phyloP scores from a whole-genome alignment of 768 basidiomycete species.

The Lactarius psammicola region DNA sequence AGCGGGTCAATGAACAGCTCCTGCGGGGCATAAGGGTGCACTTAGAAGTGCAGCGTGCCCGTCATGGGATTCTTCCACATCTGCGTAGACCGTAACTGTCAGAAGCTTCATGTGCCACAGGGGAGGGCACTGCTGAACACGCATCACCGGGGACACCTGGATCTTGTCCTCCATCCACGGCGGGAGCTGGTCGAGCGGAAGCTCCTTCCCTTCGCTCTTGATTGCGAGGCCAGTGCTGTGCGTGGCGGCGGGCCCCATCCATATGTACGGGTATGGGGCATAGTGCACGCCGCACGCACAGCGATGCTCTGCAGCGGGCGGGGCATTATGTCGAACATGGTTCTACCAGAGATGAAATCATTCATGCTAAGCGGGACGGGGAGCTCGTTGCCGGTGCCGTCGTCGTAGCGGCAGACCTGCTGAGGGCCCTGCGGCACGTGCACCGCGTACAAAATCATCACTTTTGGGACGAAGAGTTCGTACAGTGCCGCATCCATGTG shows the following conservation, averaged over 20 bases:
- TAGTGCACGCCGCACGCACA: constrained; percentile 70
- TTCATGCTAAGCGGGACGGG: constrained; percentile 81
- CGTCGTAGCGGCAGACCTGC: constrained; percentile 77
- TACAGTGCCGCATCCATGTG: constrained; percentile 88
- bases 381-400: constrained; percentile 79
- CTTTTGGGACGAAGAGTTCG: constrained; percentile 71
- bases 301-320: constrained; percentile 70
- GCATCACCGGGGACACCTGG: constrained; percentile 66
- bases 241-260: constrained; percentile 76
- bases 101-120: constrained; percentile 1
- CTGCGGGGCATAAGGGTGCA: constrained; percentile 75
- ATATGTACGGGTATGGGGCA: constrained; percentile 82
- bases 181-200: constrained; percentile 64
- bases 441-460: constrained; percentile 80
- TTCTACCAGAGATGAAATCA: constrained; percentile 73
- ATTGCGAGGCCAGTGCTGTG: constrained; percentile 77
- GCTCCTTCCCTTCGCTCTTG: constrained; percentile 70
- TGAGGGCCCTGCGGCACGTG: constrained; percentile 59
- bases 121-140: constrained; percentile 23
- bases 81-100: constrained; percentile 37
- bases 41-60: constrained; percentile 79
- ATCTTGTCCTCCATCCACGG: constrained; percentile 76
- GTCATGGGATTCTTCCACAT: constrained; percentile 93
- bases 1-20: constrained; percentile 72
- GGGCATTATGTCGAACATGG: constrained; percentile 78